These are phyloP conservation scores for Rehmannia glutinosa DNA, from an alignment of 257 asterid genomes.

Conservation along the genomic window DNA sequence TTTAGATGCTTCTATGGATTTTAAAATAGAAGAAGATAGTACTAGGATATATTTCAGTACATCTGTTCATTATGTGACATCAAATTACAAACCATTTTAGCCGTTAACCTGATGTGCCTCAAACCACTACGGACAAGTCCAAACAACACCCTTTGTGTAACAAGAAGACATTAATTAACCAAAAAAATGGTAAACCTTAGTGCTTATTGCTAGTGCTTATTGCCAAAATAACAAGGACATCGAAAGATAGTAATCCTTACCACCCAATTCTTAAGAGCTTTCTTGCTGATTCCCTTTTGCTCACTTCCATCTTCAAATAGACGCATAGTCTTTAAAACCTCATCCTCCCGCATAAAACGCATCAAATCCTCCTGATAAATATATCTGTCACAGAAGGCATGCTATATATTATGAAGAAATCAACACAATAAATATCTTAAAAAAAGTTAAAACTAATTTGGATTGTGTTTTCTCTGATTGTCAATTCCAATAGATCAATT, in stretches of 20 bases:
- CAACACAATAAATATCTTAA: no score
- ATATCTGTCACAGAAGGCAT: slow-evolving; percentile 33
- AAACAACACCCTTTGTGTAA: neutral
- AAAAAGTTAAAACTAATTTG: no score
- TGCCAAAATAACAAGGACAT: neutral
- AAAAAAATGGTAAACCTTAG: neutral
- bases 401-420: no score
- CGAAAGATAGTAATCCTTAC: slow-evolving; percentile 28
- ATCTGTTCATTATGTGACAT: no score
- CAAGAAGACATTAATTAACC: neutral
- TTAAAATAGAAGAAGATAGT: no score
- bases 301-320: slow-evolving; percentile 73
- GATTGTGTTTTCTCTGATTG: no score
- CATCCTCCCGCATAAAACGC: slow-evolving; percentile 87
- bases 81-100: no score
- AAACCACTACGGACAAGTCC: neutral
- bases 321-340: slow-evolving; percentile 54
- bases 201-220: no score
- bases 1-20: no score
- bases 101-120: slow-evolving; percentile 14
- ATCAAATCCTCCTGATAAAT: slow-evolving; percentile 64
- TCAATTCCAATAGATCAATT: no score
- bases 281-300: slow-evolving; percentile 74
- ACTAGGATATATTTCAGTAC: no score
- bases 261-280: slow-evolving; percentile 87